phyloP scores from a whole-genome alignment of 148 eudicot species.

The Cornus florida region DNA sequence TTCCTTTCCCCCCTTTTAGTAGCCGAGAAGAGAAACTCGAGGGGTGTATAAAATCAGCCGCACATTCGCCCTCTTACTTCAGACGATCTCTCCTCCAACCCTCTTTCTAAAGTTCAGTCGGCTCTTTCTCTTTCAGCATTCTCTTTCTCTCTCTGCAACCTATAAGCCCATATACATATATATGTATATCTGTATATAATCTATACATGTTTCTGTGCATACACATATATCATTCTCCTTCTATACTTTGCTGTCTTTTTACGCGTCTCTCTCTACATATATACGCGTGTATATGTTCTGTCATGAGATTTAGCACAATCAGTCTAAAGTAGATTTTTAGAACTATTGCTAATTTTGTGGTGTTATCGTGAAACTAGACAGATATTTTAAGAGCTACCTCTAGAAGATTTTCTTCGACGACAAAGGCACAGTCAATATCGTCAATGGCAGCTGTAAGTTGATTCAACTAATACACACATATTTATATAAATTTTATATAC shows the following conservation, averaged over 20 bases:
- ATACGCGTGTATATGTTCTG: neutral
- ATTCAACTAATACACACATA: neutral
- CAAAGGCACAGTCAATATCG: conserved; percentile 31
- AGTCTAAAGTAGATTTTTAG: too few species aligned
- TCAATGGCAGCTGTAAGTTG: conserved; percentile 65
- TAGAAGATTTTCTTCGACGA: conserved; percentile 37
- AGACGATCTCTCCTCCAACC: neutral
- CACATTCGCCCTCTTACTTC: neutral
- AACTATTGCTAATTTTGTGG: neutral
- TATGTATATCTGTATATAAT: too few species aligned
- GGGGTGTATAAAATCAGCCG: neutral
- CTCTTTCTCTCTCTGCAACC: neutral
- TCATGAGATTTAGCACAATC: too few species aligned
- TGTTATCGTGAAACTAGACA: conserved; percentile 55
- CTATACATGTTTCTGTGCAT: too few species aligned
- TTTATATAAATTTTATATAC: too few species aligned
- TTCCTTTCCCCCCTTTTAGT: too few species aligned
- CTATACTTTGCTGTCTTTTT: too few species aligned
- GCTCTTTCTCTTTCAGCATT: neutral
- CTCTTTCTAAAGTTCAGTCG: neutral
- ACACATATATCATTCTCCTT: neutral
- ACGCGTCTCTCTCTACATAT: neutral
- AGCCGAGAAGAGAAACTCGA: neutral
- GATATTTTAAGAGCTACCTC: conserved; percentile 49
- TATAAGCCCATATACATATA: neutral